Evolutionary conservation across 176 grass and related monocot genomes (phyloP).

Genomic region (Ensete glaucum): DNA sequence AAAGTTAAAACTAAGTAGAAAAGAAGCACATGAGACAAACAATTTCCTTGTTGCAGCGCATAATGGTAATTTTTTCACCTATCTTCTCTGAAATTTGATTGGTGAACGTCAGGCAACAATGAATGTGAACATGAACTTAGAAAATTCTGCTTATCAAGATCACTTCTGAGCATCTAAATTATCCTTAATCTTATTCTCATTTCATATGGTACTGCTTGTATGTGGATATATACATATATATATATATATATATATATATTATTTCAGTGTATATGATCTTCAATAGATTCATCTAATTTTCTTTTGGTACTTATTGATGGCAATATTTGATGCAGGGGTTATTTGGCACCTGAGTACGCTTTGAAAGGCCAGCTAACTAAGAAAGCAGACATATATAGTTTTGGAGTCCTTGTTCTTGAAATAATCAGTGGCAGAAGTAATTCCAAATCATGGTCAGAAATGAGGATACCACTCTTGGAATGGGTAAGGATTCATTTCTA

Average conservation of each 20-base stretch:
- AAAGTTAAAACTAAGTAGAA: background rate
- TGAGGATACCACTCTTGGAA: slow-evolving; percentile 2
- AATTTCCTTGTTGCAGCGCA: background rate
- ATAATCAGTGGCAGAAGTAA: slow-evolving; percentile 9
- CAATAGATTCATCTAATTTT: background rate
- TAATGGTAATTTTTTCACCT: background rate
- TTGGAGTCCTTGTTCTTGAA: slow-evolving; percentile 6
- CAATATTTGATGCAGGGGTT: slow-evolving; percentile 9
- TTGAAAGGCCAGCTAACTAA: slow-evolving; percentile 10
- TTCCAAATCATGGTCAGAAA: slow-evolving; percentile 2
- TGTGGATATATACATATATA: background rate
- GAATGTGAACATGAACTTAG: background rate
- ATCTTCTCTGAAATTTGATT: background rate
- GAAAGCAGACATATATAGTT: slow-evolving; percentile 12
- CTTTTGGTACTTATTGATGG: background rate
- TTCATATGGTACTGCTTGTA: background rate
- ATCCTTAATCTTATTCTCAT: background rate
- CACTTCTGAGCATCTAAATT: background rate
- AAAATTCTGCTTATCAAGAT: background rate
- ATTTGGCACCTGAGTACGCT: slow-evolving; percentile 13
- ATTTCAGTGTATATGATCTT: background rate
- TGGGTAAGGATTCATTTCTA: slow-evolving; percentile 2
- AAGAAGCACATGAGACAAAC: background rate
- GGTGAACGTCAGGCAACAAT: background rate
- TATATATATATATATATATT: no score